A percentile compares a stretch with the other conserved stretches of the same genome.
Evolutionary conservation across 2,329 filamentous ascomycete genomes (phyloP).

Genomic region (Alternaria atra): DNA sequence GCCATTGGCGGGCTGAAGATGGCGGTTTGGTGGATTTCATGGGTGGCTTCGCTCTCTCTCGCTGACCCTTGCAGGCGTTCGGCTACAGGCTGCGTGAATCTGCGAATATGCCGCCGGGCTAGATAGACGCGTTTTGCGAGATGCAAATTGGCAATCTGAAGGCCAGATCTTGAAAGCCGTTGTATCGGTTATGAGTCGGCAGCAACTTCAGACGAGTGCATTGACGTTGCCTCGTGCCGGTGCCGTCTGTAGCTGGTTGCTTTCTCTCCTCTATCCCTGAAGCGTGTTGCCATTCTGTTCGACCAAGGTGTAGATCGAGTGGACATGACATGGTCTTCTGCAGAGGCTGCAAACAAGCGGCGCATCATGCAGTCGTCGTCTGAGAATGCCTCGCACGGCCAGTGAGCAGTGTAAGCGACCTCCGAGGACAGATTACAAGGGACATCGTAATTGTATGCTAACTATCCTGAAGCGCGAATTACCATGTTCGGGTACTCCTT

Average conservation of each 20-base stretch:
- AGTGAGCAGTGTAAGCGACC: background rate
- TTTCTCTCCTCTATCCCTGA: conserved; percentile 1
- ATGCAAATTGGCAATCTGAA: background rate
- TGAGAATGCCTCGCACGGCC: conserved; percentile 11
- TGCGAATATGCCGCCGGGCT: background rate
- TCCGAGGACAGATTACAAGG: background rate
- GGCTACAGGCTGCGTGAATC: conserved; percentile 2
- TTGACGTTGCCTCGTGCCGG: conserved; percentile 5
- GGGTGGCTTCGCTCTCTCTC: conserved; percentile 7
- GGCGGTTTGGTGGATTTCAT: background rate
- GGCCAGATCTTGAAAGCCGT: background rate
- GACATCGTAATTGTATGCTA: background rate
- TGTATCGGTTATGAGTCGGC: background rate
- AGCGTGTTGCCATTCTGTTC: conserved; percentile 8
- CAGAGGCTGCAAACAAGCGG: conserved; percentile 2
- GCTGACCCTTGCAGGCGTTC: conserved; percentile 5
- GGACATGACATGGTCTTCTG: conserved; percentile 4
- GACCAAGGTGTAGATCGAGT: conserved; percentile 1
- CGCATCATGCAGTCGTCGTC: conserved; percentile 4
- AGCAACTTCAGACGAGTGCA: conserved; percentile 2
- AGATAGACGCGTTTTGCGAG: background rate
- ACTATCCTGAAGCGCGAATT: background rate
- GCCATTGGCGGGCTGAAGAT: conserved; percentile 6
- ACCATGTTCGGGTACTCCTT: conserved; percentile 2
- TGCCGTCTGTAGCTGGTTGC: conserved; percentile 2